phyloP scores from a whole-genome alignment of 2,329 filamentous ascomycete genomes.

The Aspergillus ochraceus region DNA sequence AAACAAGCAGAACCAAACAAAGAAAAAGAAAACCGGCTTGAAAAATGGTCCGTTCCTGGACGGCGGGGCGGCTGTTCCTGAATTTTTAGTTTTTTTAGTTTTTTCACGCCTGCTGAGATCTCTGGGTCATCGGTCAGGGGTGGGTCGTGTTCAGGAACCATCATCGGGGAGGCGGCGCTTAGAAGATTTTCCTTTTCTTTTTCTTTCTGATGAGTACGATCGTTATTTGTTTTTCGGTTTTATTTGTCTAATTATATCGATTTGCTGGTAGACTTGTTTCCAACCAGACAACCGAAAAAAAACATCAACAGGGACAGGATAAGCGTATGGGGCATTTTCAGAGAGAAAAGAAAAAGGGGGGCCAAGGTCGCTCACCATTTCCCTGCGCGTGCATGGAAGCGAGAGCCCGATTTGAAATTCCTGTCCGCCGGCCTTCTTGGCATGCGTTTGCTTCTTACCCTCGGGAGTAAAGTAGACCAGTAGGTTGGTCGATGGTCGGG shows the following conservation, averaged over 20 bases:
- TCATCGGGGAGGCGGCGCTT: background rate
- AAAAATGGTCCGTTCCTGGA: background rate
- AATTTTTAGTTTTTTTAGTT: background rate
- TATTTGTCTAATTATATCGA: background rate
- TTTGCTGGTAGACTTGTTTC: background rate
- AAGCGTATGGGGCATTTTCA: background rate
- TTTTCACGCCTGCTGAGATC: background rate
- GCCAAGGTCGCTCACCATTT: background rate
- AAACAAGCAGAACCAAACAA: background rate
- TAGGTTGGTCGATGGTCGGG: background rate
- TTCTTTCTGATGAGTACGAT: background rate
- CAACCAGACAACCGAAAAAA: background rate
- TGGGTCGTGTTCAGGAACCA: background rate
- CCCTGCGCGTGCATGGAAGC: slow-evolving; percentile 2
- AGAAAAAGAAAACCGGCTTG: background rate
- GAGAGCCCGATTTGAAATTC: slow-evolving; percentile 4
- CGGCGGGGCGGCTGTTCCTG: background rate
- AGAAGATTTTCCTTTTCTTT: background rate
- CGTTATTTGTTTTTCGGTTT: background rate
- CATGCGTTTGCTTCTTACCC: slow-evolving; percentile 1
- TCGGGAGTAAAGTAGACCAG: background rate
- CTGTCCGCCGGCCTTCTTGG: background rate
- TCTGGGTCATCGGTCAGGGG: background rate
- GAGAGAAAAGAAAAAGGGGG: background rate
- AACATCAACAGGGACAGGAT: background rate